Conservation (phyloP, 768 basidiomycete genomes). For the Hysterangium stoloniferum region DNA sequence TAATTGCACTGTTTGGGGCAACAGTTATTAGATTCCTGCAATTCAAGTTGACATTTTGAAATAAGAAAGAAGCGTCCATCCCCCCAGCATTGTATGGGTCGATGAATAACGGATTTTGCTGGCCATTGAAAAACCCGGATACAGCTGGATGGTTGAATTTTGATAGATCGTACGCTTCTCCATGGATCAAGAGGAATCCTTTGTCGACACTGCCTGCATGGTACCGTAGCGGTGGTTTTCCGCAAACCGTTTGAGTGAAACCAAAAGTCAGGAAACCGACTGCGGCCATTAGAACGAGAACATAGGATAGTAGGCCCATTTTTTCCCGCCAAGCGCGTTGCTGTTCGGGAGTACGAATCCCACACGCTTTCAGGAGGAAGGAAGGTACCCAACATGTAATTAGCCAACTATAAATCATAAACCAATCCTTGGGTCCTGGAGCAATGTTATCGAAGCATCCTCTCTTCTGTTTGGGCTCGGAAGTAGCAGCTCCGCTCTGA, state of each 20-base stretch:
- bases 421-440: slow-evolving; percentile 86
- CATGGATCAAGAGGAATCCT: slow-evolving; percentile 87
- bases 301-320: slow-evolving; percentile 83
- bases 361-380: slow-evolving; percentile 67
- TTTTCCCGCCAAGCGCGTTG: slow-evolving; percentile 99
- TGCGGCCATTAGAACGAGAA: slow-evolving; percentile 75
- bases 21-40: slow-evolving; percentile 74
- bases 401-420: slow-evolving; percentile 92
- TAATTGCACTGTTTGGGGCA: slow-evolving; percentile 61
- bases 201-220: slow-evolving; percentile 49
- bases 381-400: slow-evolving; percentile 80
- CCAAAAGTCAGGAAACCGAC: slow-evolving; percentile 99
- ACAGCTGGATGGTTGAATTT: slow-evolving; percentile 77
- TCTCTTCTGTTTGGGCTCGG: slow-evolving; percentile 31
- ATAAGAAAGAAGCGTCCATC: slow-evolving; percentile 89
- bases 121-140: slow-evolving; percentile 61
- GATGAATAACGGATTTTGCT: slow-evolving; percentile 74
- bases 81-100: slow-evolving; percentile 72
- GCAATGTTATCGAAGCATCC: slow-evolving; percentile 64
- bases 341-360: slow-evolving; percentile 87
- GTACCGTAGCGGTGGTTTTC: slow-evolving; percentile 75
- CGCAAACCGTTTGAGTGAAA: slow-evolving; percentile 92
- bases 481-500: slow-evolving; percentile 35
- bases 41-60: slow-evolving; percentile 84
- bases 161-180: slow-evolving; percentile 87